A percentile compares a stretch with the other conserved stretches of the same genome.
Conservation (phyloP, 2,329 filamentous ascomycete species). For the Cadophora gregata region DNA sequence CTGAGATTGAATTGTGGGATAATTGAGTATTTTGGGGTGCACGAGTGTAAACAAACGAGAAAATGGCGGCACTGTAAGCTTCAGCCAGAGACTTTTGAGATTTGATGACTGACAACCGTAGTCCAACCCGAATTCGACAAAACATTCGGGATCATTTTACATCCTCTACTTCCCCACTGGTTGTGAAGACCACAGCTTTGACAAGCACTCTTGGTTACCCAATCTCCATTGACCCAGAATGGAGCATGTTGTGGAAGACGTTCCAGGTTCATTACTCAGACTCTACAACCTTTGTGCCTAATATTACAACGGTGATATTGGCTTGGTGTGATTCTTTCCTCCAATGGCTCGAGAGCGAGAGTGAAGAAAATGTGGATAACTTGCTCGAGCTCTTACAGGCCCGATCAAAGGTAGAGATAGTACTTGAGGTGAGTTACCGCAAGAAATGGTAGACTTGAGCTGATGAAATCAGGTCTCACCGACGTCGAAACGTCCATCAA, state of each 20-base stretch:
- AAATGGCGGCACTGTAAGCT: slow-evolving; percentile 21
- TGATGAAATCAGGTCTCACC: slow-evolving; percentile 32
- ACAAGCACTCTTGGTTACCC: slow-evolving; percentile 48
- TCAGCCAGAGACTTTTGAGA: not conserved
- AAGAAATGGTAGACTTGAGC: not conserved
- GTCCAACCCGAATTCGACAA: slow-evolving; percentile 33
- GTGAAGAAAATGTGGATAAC: slow-evolving; percentile 51
- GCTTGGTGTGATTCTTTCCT: slow-evolving; percentile 49
- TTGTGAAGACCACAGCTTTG: slow-evolving; percentile 19
- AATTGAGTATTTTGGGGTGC: not conserved
- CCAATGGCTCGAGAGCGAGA: slow-evolving; percentile 50
- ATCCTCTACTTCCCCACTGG: slow-evolving; percentile 24
- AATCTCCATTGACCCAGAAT: slow-evolving; percentile 51
- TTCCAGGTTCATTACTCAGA: slow-evolving; percentile 50
- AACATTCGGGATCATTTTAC: slow-evolving; percentile 33
- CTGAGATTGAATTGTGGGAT: not conserved
- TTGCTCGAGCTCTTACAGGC: slow-evolving; percentile 47
- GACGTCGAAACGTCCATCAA: slow-evolving; percentile 41
- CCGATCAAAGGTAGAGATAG: slow-evolving; percentile 20
- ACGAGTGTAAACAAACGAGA: not conserved
- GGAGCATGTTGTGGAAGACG: slow-evolving; percentile 49
- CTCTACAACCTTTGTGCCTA: slow-evolving; percentile 48
- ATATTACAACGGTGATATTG: slow-evolving; percentile 47
- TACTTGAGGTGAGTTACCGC: slow-evolving; percentile 23
- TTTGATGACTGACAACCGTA: slow-evolving; percentile 10